These are phyloP conservation scores for Mangifera indica DNA, from an alignment of 345 rosid genomes.

Conservation along the genomic window DNA sequence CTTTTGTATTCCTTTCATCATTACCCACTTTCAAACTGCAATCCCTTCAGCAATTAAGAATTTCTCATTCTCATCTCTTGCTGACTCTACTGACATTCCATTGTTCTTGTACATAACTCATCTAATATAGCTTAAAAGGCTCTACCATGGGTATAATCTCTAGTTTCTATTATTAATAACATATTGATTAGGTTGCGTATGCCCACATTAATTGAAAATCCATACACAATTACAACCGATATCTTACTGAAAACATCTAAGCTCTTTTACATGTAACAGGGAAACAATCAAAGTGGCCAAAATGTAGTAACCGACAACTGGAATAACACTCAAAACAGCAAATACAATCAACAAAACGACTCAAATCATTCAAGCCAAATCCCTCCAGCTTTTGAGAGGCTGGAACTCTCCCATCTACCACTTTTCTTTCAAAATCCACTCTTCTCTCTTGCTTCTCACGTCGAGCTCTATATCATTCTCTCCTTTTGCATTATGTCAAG, in stretches of 20 bases:
- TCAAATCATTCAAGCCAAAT: too few species aligned
- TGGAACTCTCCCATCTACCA: too few species aligned
- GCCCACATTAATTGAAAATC: not conserved
- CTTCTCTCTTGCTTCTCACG: too few species aligned
- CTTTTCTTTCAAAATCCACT: too few species aligned
- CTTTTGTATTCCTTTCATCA: not conserved
- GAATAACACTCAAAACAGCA: too few species aligned
- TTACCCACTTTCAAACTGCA: not conserved
- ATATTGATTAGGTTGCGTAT: too few species aligned
- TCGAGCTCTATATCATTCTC: too few species aligned
- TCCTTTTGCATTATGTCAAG: too few species aligned
- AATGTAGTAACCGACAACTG: not conserved
- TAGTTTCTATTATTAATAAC: not conserved
- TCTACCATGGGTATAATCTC: not conserved
- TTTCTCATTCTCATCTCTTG: not conserved
- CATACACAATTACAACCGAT: not conserved
- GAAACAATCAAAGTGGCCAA: too few species aligned
- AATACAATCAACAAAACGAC: too few species aligned
- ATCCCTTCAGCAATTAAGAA: not conserved
- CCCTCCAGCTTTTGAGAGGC: too few species aligned
- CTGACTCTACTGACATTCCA: not conserved
- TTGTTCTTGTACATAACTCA: not conserved
- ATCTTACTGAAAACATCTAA: not conserved
- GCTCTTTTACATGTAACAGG: too few species aligned
- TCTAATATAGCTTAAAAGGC: not conserved